These are phyloP conservation scores for Penicillium ochrochloron DNA, from an alignment of 495 filamentous ascomycete species.

Conservation along the genomic window DNA sequence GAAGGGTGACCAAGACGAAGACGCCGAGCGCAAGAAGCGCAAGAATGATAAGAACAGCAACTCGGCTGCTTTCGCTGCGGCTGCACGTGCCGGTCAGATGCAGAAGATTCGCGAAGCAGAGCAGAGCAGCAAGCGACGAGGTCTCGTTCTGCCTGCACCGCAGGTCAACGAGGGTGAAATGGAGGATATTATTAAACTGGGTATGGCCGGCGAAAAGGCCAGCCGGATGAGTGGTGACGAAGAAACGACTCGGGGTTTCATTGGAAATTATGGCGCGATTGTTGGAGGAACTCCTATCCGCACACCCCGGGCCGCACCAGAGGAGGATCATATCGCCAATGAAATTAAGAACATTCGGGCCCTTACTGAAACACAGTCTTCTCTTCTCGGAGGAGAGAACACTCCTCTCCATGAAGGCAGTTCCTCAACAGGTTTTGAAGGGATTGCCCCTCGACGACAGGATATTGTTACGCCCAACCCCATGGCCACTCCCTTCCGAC, in stretches of 20 bases:
- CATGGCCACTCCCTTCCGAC: conserved; percentile 86
- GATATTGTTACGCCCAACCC: conserved; percentile 90
- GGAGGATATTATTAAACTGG: conserved; percentile 99
- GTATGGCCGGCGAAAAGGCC: conserved; percentile 90
- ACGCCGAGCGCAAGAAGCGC: conserved; percentile 77
- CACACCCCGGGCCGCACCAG: conserved; percentile 85
- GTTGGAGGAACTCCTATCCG: conserved; percentile 86
- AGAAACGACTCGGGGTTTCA: conserved; percentile 84
- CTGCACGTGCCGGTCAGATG: conserved; percentile 90
- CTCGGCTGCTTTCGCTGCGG: conserved; percentile 80
- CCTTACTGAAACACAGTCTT: conserved; percentile 94
- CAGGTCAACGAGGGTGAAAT: conserved; percentile 92
- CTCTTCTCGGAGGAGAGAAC: conserved; percentile 91
- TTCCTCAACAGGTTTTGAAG: conserved; percentile 86
- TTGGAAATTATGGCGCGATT: conserved; percentile 82
- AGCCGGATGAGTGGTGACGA: conserved; percentile 72
- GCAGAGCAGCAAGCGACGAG: conserved; percentile 87
- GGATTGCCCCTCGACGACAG: conserved; percentile 79
- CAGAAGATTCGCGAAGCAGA: conserved; percentile 96
- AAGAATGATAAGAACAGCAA: conserved; percentile 83
- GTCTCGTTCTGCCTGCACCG: conserved; percentile 79
- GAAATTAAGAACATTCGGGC: conserved; percentile 95
- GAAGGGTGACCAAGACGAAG: conserved; percentile 86
- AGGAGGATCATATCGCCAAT: conserved; percentile 94
- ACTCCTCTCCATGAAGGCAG: conserved; percentile 81